phyloP scores from a whole-genome alignment of 176 grass and related monocot genomes.

The Juncus effusus region DNA sequence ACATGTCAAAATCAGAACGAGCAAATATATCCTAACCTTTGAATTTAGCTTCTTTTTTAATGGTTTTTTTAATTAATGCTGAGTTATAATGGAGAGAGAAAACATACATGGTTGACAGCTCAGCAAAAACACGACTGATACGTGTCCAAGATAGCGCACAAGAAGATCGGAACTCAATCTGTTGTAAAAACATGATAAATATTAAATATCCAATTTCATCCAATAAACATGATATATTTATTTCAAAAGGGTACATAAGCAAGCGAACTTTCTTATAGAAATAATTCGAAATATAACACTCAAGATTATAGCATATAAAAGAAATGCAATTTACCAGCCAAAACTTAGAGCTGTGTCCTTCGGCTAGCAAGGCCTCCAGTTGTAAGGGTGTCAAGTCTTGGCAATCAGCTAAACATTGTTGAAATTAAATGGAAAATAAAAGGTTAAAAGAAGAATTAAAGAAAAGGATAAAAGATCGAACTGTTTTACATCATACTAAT shows the following conservation, averaged over 20 bases:
- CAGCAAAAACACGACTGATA: constrained; percentile 67
- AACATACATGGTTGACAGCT: constrained; percentile 80
- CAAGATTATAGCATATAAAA: constrained; percentile 13
- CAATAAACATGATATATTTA: too few species aligned
- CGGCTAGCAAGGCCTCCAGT: constrained; percentile 72
- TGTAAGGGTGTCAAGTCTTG: constrained; percentile 87
- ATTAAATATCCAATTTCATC: too few species aligned
- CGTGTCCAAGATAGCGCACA: constrained; percentile 70
- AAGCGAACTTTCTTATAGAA: constrained; percentile 21
- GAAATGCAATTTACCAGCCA: constrained; percentile 67
- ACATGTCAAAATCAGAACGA: background rate
- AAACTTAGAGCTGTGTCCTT: constrained; percentile 68
- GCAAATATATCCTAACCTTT: background rate
- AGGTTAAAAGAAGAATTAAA: constrained; percentile 3
- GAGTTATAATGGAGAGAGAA: constrained; percentile 12
- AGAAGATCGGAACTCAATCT: constrained; percentile 87
- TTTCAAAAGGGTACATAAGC: too few species aligned
- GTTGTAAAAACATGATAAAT: background rate
- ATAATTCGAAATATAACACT: constrained; percentile 3
- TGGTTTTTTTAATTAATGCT: background rate
- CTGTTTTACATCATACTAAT: background rate
- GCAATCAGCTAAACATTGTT: constrained; percentile 44
- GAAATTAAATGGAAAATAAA: background rate
- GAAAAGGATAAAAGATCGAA: background rate
- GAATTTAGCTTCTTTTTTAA: too few species aligned